Conservation (phyloP, 1,139 yeast species). For the Candida tetrigidarum region DNA sequence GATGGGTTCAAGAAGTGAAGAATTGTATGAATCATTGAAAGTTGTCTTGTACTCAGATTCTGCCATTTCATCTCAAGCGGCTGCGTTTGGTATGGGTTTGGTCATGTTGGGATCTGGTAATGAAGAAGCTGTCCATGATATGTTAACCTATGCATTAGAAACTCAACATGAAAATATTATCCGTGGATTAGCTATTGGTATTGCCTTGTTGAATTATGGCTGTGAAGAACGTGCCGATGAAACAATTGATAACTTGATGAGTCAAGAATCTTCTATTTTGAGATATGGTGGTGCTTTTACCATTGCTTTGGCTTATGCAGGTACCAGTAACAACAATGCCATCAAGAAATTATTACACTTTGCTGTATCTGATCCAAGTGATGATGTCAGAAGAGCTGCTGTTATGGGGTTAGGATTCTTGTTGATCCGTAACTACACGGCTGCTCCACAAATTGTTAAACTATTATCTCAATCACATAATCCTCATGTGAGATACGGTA, state of each 20-base stretch:
- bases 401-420: slow-evolving; percentile 95
- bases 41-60: slow-evolving; percentile 88
- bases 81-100: slow-evolving; percentile 95
- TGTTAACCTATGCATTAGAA: slow-evolving; percentile 92
- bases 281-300: slow-evolving; percentile 98
- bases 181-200: slow-evolving; percentile 88
- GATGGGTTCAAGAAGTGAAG: slow-evolving; percentile 83
- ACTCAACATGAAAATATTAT: slow-evolving; percentile 96
- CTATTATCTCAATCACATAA: slow-evolving; percentile 92
- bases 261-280: slow-evolving; percentile 79
- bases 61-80: slow-evolving; percentile 96
- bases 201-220: slow-evolving; percentile 86
- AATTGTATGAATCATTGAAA: slow-evolving; percentile 80
- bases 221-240: slow-evolving; percentile 81
- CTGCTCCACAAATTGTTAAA: slow-evolving; percentile 95
- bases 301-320: slow-evolving; percentile 94
- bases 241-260: slow-evolving; percentile 67
- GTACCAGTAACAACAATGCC: slow-evolving; percentile 90
- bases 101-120: slow-evolving; percentile 95
- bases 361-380: slow-evolving; percentile 97
- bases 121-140: slow-evolving; percentile 71
- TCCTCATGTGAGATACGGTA: slow-evolving; percentile 98
- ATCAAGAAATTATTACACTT: slow-evolving; percentile 84
- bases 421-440: slow-evolving; percentile 85
- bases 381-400: slow-evolving; percentile 96